Evolutionary conservation across 768 basidiomycete species (phyloP).

Genomic region (Terana coerulea): DNA sequence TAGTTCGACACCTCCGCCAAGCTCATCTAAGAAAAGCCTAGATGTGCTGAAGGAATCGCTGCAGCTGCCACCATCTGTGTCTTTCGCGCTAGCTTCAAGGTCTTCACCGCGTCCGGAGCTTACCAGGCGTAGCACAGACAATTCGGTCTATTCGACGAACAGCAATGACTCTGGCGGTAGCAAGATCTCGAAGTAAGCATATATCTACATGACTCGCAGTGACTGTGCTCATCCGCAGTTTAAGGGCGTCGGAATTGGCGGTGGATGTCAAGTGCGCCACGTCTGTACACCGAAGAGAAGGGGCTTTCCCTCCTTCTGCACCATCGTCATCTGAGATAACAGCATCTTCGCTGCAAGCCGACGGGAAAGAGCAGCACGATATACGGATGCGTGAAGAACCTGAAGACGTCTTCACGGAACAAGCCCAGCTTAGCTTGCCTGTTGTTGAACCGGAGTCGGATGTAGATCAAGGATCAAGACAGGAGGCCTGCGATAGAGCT

Average conservation of each 20-base stretch:
- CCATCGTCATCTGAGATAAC: too few species aligned
- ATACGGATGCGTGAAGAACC: too few species aligned
- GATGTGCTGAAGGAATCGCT: constrained; percentile 58
- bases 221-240: neutral
- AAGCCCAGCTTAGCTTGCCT: too few species aligned
- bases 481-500: constrained; percentile 17
- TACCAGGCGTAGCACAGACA: constrained; percentile 7
- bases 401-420: too few species aligned
- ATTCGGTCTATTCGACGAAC: neutral
- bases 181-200: constrained; percentile 23
- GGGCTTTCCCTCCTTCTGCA: constrained; percentile 51
- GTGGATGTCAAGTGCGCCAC: constrained; percentile 4
- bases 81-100: constrained; percentile 31
- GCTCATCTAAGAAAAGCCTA: constrained; percentile 32
- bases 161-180: constrained; percentile 16
- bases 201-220: neutral
- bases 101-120: constrained; percentile 16
- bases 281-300: constrained; percentile 48
- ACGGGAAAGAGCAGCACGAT: too few species aligned
- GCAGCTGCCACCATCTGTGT: constrained; percentile 51
- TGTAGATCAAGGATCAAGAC: neutral
- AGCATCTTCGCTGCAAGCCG: too few species aligned
- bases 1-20: neutral
- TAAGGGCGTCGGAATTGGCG: neutral
- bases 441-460: constrained; percentile 4